Evolutionary conservation across 352 stramenopile species (phyloP), one percentile per base, ranked within the genome.

Genomic region (Phytophthora syringae): DNA sequence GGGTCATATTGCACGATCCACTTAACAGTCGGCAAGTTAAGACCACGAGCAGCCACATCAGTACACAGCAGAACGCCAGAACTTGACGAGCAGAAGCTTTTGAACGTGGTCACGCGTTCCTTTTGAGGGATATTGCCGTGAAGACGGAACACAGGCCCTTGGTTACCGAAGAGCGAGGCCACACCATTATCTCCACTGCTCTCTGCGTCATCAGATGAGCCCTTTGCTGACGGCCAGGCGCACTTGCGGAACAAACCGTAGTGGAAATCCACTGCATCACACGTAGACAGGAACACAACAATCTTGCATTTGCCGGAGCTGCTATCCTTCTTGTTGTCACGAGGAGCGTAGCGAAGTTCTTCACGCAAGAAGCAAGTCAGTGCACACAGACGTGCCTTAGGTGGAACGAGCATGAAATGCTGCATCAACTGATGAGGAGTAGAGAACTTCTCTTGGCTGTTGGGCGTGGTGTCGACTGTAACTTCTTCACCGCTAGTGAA

Each of bases 1-100:
- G 98, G 91, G 75, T 99, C 97, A 79, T 99, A 99, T 69, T 99
- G 98, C 39, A 99, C 94, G 79, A 97, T 94, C 84, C 93, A 94
- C 44, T 96, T 96, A 16, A 99, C 96, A 32, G 98, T 95, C 21
- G 89, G 91, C 77, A 99, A 96, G 78, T 99, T 98, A 15, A 99
- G 82, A 47, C 98, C 98, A 67, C 98, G 89, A 13, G 97, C 93
- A 7, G 97, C 97, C 13, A 99, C 97, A 84, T 99, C 98, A 11
- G 98, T 99, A 28, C 97, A 98, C 40, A 99, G 88, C 24, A 99
- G 71, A 40, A 99, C 96, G 21, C 95, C 90, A 20, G 86, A 92
- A 40, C 67, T 74, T 22, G 90, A 90, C 20, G 86, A 93, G 51
- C 95, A 95, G 70, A 99, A 99, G 40, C 86, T 90, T 71, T 90